Conservation (phyloP, 1,139 yeast genomes). For the Saccharomyces pastorianus region DNA sequence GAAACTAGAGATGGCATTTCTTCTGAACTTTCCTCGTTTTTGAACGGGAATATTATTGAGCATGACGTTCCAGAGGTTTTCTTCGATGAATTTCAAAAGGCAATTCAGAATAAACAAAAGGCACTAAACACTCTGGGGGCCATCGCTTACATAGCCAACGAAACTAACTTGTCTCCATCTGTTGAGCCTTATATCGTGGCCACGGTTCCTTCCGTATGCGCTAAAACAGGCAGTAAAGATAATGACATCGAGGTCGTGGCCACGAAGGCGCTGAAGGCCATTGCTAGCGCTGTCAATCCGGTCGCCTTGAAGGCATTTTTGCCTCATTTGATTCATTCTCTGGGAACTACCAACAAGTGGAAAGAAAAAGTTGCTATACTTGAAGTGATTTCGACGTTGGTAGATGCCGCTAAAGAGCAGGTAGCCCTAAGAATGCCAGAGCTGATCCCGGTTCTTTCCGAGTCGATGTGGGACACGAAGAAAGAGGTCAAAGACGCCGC, state of each 20-base stretch:
- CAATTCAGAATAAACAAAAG: conserved; percentile 69
- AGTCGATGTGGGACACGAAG: conserved; percentile 99
- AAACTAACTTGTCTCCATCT: conserved; percentile 72
- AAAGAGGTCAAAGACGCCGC: conserved; percentile 95
- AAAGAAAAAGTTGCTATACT: conserved; percentile 91
- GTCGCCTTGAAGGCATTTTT: conserved; percentile 80
- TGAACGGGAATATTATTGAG: conserved; percentile 93
- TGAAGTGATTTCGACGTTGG: conserved; percentile 73
- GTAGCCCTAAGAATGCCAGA: conserved; percentile 98
- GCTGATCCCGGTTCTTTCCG: conserved; percentile 93
- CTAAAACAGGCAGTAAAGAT: conserved; percentile 84
- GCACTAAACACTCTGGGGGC: conserved; percentile 76
- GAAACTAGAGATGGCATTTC: conserved; percentile 83
- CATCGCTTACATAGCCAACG: conserved; percentile 71
- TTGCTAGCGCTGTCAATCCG: conserved; percentile 80
- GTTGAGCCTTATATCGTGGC: conserved; percentile 90
- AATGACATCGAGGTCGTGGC: conserved; percentile 57
- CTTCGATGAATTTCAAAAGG: conserved; percentile 64
- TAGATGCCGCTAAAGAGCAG: conserved; percentile 89
- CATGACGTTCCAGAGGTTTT: conserved; percentile 91
- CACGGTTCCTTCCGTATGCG: conserved; percentile 58
- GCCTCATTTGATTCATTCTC: conserved; percentile 64
- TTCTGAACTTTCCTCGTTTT: conserved; percentile 78
- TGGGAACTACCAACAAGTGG: conserved; percentile 82
- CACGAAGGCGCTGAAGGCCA: conserved; percentile 68